Evolutionary conservation across 768 basidiomycete species (phyloP), one percentile per base, ranked within the genome.

Genomic region (Trametes sanguinea): DNA sequence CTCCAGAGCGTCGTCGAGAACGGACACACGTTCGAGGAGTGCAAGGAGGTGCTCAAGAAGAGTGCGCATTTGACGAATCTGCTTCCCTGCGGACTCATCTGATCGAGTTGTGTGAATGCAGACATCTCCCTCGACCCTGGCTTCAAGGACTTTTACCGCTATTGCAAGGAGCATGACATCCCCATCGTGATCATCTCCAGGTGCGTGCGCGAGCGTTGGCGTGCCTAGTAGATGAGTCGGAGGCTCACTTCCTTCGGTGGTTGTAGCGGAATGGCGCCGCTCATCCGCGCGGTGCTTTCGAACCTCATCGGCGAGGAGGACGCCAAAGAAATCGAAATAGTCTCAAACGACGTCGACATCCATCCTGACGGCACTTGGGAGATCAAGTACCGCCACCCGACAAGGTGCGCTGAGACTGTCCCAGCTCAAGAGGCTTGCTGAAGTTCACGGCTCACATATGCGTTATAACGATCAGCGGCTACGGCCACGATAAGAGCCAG

Each of bases 401-500:
- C 90, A 14, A 92, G 89, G 92, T 90, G 69, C 61, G 76, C 40
- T n/a, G 8, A 3, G 47, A 54, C 60, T 54, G 42, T 43, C 7
- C 11, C 53, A n/a, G 27, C 35, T 35, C 27, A 5, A 14, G 13
- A 43, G n/a, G 10, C 42, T 8, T 14, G 42, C 42, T 9, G 42
- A 43, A 5, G 9, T 43, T 37, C 6, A 37, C 35, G 42, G 42
- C 7, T 9, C 42, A 14, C 42, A n/a, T 43, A 6, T 37, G 35
- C 11, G 6, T 7, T 4, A 27, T 35, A 22, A 22, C 29, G 29
- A 5, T 14, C 65, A 94, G 93, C 69, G 86, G 84, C 1, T 98
- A 84, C 69, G 97, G 97, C 0, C 97, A 99, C 72, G 97, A 99
- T 76, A 99, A 99, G 77, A 94, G 91, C 6, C 89, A 88, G 67